Percentiles rank a stretch among this genome's conserved stretches.
Evolutionary conservation across 1,139 yeast species (phyloP).

Genomic region (Nakaseomyces bracarensis): DNA sequence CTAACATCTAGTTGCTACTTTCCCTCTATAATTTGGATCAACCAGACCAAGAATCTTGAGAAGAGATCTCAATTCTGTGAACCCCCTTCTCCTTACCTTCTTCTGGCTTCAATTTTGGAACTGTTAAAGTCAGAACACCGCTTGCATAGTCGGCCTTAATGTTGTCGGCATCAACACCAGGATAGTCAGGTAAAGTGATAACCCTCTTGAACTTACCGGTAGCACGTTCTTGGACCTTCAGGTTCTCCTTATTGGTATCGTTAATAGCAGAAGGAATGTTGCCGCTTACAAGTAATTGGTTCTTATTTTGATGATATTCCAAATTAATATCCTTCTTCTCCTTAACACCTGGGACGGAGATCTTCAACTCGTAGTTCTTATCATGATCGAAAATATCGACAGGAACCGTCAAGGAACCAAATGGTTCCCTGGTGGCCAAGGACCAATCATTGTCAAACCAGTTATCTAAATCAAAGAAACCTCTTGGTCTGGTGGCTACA

Average conservation of each 20-base stretch:
- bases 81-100: constrained; percentile 25
- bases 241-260: constrained; percentile 23
- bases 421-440: constrained; percentile 17
- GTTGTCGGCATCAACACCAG: constrained; percentile 35
- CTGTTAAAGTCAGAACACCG: constrained; percentile 35
- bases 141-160: constrained; percentile 36
- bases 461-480: constrained; percentile 19
- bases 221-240: constrained; percentile 35
- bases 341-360: constrained; percentile 39
- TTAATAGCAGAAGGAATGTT: constrained; percentile 28
- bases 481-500: constrained; percentile 8
- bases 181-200: constrained; percentile 34
- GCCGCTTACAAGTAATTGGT: constrained; percentile 35
- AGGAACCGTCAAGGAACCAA: constrained; percentile 31
- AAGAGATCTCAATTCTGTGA: constrained; percentile 33
- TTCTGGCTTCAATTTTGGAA: constrained; percentile 33
- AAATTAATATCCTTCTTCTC: constrained; percentile 33
- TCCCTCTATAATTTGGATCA: not conserved
- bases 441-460: constrained; percentile 25
- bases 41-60: constrained; percentile 22
- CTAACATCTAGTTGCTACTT: too few relatives aligned
- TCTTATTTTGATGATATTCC: constrained; percentile 36
- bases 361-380: constrained; percentile 34
- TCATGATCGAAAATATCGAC: constrained; percentile 38
- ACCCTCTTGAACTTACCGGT: constrained; percentile 37